phyloP scores from a whole-genome alignment of 306 rosid genomes.

The Fagus crenata region DNA sequence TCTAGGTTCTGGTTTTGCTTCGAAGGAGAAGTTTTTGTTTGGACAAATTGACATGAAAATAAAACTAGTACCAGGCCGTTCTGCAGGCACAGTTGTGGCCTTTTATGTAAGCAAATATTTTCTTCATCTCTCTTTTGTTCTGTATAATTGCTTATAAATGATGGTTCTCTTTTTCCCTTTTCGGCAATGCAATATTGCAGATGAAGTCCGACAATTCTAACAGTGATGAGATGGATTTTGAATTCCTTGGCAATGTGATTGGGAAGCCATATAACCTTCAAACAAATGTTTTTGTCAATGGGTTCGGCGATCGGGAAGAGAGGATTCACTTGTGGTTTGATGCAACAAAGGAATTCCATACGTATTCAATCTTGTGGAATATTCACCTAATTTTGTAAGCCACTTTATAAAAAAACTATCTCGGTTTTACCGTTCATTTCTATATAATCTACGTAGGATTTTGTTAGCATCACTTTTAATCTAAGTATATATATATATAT shows the following conservation, averaged over 20 bases:
- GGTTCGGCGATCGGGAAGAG: slow-evolving; percentile 71
- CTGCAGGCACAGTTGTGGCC: slow-evolving; percentile 92
- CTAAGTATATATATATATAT: no score
- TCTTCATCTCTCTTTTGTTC: background rate
- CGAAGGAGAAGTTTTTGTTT: slow-evolving; percentile 77
- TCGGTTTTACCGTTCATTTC: no score
- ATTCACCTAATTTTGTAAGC: slow-evolving; percentile 81
- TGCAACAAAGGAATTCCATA: slow-evolving; percentile 81
- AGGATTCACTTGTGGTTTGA: slow-evolving; percentile 92
- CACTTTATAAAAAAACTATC: background rate
- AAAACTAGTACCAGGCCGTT: slow-evolving; percentile 76
- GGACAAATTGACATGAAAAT: slow-evolving; percentile 91
- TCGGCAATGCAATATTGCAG: slow-evolving; percentile 43
- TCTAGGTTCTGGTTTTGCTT: slow-evolving; percentile 80
- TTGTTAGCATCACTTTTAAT: no score
- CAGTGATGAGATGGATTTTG: slow-evolving; percentile 80
- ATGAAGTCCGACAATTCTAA: slow-evolving; percentile 78
- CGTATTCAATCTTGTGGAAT: slow-evolving; percentile 87
- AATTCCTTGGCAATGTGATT: slow-evolving; percentile 80
- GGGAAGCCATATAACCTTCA: slow-evolving; percentile 78
- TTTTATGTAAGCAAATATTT: slow-evolving; percentile 55
- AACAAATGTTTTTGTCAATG: slow-evolving; percentile 76
- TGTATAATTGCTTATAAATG: background rate
- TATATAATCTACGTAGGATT: no score
- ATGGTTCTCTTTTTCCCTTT: background rate